Evolutionary conservation across 495 filamentous ascomycete species (phyloP), one percentile per base, ranked within the genome.

Genomic region (Opeltia flavorubescens): DNA sequence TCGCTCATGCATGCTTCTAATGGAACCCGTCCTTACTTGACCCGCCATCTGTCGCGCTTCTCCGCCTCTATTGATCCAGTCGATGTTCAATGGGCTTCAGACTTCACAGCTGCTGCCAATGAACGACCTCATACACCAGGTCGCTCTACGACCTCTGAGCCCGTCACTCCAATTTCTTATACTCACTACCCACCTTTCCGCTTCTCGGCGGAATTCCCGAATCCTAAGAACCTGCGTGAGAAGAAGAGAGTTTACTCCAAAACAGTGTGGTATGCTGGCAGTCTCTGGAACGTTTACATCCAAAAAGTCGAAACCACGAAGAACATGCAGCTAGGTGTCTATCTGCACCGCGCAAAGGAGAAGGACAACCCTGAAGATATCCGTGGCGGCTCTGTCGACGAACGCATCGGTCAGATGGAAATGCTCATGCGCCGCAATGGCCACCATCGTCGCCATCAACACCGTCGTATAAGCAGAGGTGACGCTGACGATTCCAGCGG

Each of bases 201-300:
- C 2, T 78, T 78, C 48, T 65, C 72, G 15, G 76, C 70, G 17
- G 75, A 77, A 50, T 77, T 78, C 48, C 72, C 68, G 4, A 74
- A 70, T 45, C 71, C 76, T 5, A 59, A 67, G 12, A 58, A 65
- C 8, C 60, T 78, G 27, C 77, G 76, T 46, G 76, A 78, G 53
- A 75, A 74, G 60, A 78, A 77, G 51, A 57, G 75, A 4, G 72
- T 78, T 2, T 78, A 76, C 50, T 73, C 69, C 17, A 70, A 71
- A 25, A 78, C 75, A 5, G 75, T 78, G n/a, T 78, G 75, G 53
- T 78, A 78, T 49, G 75, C 75, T 13, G 75, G 75, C 15, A 69
- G 64, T 28, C 62, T 75, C 23, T 78, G 75, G 75, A 78, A 78
- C 44, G 70, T 78, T 18, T 78, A 78, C 54, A 76, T 78, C 20